Evolutionary conservation across 768 basidiomycete genomes (phyloP).

Genomic region (Serendipita sp.): DNA sequence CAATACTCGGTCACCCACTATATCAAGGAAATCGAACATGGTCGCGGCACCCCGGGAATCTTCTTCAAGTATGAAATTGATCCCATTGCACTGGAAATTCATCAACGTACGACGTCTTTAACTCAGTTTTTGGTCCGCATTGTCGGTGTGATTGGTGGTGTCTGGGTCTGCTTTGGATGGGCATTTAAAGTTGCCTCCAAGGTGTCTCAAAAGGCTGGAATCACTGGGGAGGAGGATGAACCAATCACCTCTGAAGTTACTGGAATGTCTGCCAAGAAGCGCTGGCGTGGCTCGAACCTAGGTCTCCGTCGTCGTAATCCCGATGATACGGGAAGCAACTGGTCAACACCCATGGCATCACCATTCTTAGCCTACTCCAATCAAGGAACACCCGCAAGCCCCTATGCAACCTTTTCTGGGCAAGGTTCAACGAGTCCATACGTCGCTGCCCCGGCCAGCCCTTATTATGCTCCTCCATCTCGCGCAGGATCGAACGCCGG

Average conservation of each 20-base stretch:
- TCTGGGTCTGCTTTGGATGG: conserved; percentile 74
- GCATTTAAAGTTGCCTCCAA: conserved; percentile 43
- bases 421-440: conserved; percentile 13
- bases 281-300: conserved; percentile 53
- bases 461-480: conserved; percentile 21
- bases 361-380: background rate
- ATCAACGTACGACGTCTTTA: conserved; percentile 75
- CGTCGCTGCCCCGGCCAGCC: conserved; percentile 17
- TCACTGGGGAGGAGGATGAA: conserved; percentile 31
- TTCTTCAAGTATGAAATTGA: conserved; percentile 98
- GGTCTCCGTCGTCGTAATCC: conserved; percentile 31
- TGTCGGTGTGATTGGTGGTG: conserved; percentile 85
- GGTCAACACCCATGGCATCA: background rate
- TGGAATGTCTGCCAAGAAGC: conserved; percentile 40
- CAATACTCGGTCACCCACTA: conserved; percentile 96
- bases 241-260: conserved; percentile 52
- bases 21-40: conserved; percentile 53
- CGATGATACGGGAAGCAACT: conserved; percentile 9
- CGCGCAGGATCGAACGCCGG: conserved; percentile 16
- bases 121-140: conserved; percentile 66
- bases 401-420: conserved; percentile 19
- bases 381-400: conserved; percentile 6
- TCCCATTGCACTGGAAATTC: conserved; percentile 67
- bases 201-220: conserved; percentile 51
- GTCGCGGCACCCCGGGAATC: conserved; percentile 75